phyloP scores from a whole-genome alignment of 495 filamentous ascomycete genomes.

The Penicillium riverlandense region DNA sequence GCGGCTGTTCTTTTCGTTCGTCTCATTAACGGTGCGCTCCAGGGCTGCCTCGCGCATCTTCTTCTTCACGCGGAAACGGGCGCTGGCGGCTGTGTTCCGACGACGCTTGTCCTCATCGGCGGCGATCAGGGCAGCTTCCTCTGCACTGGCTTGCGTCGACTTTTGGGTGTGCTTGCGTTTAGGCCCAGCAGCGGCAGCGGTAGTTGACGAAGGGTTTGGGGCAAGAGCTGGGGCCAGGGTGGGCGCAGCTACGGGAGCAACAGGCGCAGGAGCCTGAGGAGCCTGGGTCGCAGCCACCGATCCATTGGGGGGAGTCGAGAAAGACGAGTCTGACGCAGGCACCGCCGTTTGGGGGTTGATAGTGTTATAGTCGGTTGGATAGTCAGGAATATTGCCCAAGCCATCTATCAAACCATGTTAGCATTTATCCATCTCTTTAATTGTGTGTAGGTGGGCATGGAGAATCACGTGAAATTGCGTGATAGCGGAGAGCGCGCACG shows the following conservation, averaged over 20 bases:
- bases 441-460: too few relatives aligned
- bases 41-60: conserved; percentile 94
- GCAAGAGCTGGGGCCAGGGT: conserved; percentile 12
- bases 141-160: conserved; percentile 23
- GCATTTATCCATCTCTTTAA: not conserved
- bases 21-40: conserved; percentile 84
- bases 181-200: conserved; percentile 12
- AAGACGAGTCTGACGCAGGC: conserved; percentile 24
- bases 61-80: conserved; percentile 98
- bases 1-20: conserved; percentile 69
- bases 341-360: conserved; percentile 12
- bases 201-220: not conserved
- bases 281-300: conserved; percentile 12
- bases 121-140: conserved; percentile 54
- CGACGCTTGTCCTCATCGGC: conserved; percentile 98
- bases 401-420: conserved; percentile 19
- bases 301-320: conserved; percentile 15
- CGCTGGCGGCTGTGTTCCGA: conserved; percentile 90
- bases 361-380: conserved; percentile 22
- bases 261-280: conserved; percentile 15
- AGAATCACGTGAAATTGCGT: conserved; percentile 38
- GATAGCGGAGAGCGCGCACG: conserved; percentile 24
- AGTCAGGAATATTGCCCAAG: conserved; percentile 30
- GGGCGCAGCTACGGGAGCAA: conserved; percentile 14
- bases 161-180: conserved; percentile 39